phyloP scores from a whole-genome alignment of 1,139 yeast genomes.

The Suhomyces taliae region DNA sequence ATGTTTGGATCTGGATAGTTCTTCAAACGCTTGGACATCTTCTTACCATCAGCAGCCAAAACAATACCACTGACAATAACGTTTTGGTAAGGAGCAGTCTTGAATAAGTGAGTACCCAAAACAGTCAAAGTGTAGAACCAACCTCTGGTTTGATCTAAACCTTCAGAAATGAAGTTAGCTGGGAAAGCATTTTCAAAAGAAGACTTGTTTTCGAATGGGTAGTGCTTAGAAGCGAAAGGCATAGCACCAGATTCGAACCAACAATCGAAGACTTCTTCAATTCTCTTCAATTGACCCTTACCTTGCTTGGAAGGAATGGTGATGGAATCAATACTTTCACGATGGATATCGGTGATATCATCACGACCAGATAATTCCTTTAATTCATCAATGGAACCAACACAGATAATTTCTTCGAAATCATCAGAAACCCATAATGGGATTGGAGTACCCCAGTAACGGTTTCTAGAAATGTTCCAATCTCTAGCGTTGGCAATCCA shows the following conservation, averaged over 20 bases:
- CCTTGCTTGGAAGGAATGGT: constrained; percentile 94
- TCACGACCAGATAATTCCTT: constrained; percentile 77
- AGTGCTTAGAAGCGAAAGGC: constrained; percentile 98
- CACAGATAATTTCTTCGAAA: constrained; percentile 85
- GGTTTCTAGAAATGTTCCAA: constrained; percentile 97
- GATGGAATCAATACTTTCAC: constrained; percentile 86
- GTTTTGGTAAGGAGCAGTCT: constrained; percentile 89
- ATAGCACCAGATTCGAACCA: constrained; percentile 99
- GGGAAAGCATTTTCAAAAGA: constrained; percentile 77
- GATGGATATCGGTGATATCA: constrained; percentile 86
- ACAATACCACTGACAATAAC: constrained; percentile 97
- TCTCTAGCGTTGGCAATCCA: constrained; percentile 99
- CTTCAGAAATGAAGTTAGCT: constrained; percentile 97
- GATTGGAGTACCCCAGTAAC: constrained; percentile 99
- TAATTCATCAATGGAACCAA: constrained; percentile 88
- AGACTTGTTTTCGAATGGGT: constrained; percentile 87
- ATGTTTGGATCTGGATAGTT: constrained; percentile 94
- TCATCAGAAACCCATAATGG: constrained; percentile 98
- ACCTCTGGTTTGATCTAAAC: constrained; percentile 99
- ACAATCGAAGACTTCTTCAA: constrained; percentile 98
- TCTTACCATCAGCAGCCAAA: constrained; percentile 96
- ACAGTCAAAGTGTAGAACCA: constrained; percentile 98
- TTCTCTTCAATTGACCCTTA: constrained; percentile 81
- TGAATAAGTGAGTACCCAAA: constrained; percentile 91
- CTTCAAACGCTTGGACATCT: constrained; percentile 97